phyloP scores from a whole-genome alignment of 768 basidiomycete species.

The Russula vinacea region DNA sequence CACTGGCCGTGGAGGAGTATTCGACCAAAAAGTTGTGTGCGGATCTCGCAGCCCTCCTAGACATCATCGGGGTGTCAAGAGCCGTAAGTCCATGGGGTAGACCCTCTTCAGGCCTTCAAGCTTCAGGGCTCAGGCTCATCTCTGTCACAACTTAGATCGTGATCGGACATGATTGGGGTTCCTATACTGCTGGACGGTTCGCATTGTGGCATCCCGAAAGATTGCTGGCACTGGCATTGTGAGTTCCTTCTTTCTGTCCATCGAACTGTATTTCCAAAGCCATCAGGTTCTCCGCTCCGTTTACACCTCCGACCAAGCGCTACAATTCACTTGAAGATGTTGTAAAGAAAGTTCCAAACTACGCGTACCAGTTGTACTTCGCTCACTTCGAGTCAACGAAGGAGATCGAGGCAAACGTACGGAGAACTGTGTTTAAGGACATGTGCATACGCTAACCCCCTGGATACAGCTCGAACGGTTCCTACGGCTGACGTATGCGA shows the following conservation, averaged over 20 bases:
- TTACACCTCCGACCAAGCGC: constrained; percentile 51
- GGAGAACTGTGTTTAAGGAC: constrained; percentile 30
- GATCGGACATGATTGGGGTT: constrained; percentile 82
- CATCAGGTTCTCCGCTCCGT: constrained; percentile 63
- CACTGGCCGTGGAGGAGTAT: constrained; percentile 35
- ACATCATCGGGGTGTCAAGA: constrained; percentile 32
- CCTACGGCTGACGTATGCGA: constrained; percentile 25
- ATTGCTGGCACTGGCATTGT: constrained; percentile 58
- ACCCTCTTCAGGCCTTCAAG: no score
- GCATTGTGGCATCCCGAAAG: constrained; percentile 71
- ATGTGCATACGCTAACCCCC: constrained; percentile 1
- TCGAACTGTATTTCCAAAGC: not conserved
- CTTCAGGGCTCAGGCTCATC: not conserved
- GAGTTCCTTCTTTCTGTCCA: constrained; percentile 21
- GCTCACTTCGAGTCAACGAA: constrained; percentile 48
- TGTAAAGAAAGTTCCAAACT: constrained; percentile 50
- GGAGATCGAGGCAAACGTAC: constrained; percentile 57
- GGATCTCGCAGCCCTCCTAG: constrained; percentile 40
- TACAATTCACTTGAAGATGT: constrained; percentile 53
- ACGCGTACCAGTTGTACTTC: constrained; percentile 70
- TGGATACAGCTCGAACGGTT: constrained; percentile 31
- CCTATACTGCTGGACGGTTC: constrained; percentile 59
- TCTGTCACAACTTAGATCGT: constrained; percentile 44
- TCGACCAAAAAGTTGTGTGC: constrained; percentile 31
- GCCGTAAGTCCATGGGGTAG: constrained; percentile 31